Conservation (phyloP, 768 basidiomycete genomes). For the Mycena olivaceomarginata region DNA sequence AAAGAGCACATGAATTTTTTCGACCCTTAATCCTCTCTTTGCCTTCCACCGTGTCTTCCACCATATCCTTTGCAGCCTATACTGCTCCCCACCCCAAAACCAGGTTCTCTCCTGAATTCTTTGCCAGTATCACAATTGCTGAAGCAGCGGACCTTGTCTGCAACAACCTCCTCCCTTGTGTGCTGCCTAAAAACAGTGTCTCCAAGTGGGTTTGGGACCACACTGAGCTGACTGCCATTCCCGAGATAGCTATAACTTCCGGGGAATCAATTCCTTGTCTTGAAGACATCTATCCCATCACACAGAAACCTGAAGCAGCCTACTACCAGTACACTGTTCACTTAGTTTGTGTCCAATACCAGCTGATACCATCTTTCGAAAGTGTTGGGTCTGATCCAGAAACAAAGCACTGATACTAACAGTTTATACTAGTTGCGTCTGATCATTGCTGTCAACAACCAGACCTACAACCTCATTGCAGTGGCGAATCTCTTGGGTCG, state of each 20-base stretch:
- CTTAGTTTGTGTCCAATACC: background rate
- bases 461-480: background rate
- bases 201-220: background rate
- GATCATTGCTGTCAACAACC: constrained; percentile 8
- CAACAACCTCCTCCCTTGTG: background rate
- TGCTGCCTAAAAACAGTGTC: background rate
- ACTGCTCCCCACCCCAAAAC: background rate
- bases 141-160: background rate
- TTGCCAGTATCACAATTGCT: background rate
- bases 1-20: background rate
- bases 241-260: background rate
- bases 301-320: background rate
- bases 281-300: background rate
- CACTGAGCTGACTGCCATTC: background rate
- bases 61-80: background rate
- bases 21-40: background rate
- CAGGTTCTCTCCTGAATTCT: constrained; percentile 1
- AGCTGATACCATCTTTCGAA: constrained; percentile 5
- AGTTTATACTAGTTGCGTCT: background rate
- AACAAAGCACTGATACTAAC: background rate
- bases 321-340: background rate
- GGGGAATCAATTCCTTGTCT: background rate
- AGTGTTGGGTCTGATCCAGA: background rate
- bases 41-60: background rate
- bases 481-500: background rate